These are phyloP conservation scores for Zoysia matrella DNA, from an alignment of 202 grass and related monocot genomes.

Conservation along the genomic window DNA sequence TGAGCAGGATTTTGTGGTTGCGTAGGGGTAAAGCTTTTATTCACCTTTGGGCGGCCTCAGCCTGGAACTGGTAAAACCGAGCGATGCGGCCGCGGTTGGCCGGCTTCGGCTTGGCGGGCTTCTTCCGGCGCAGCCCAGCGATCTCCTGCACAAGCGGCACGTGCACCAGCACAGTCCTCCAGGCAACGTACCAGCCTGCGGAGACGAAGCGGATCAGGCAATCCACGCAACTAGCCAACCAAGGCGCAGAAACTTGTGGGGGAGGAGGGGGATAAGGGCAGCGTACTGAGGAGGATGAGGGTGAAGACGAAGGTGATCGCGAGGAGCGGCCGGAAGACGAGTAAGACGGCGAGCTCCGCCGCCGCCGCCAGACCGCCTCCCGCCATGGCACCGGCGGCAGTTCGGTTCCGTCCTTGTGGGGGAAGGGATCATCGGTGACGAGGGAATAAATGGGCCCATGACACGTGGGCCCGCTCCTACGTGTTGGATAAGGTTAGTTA, in stretches of 20 bases:
- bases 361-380: conserved; percentile 31
- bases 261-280: not conserved
- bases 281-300: conserved; percentile 73
- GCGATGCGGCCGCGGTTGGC: conserved; percentile 58
- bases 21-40: not conserved
- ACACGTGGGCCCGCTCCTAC: not conserved
- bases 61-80: conserved; percentile 60
- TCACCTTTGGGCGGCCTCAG: conserved; percentile 47
- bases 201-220: conserved; percentile 33
- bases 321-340: conserved; percentile 77
- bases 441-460: conserved; percentile 14
- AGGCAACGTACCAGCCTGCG: conserved; percentile 93
- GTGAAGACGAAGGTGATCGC: conserved; percentile 71
- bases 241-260: not conserved
- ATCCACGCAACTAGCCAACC: not conserved
- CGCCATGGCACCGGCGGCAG: conserved; percentile 49
- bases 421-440: not conserved
- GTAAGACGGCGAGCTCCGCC: conserved; percentile 52
- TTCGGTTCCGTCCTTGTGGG: not conserved
- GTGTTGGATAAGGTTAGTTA: not conserved
- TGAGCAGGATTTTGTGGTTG: not conserved
- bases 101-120: conserved; percentile 82
- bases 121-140: conserved; percentile 84
- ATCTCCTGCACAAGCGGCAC: conserved; percentile 98
- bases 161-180: conserved; percentile 93